These are phyloP conservation scores for Rhypophila decipiens DNA, from an alignment of 495 filamentous ascomycete species.

Conservation along the genomic window DNA sequence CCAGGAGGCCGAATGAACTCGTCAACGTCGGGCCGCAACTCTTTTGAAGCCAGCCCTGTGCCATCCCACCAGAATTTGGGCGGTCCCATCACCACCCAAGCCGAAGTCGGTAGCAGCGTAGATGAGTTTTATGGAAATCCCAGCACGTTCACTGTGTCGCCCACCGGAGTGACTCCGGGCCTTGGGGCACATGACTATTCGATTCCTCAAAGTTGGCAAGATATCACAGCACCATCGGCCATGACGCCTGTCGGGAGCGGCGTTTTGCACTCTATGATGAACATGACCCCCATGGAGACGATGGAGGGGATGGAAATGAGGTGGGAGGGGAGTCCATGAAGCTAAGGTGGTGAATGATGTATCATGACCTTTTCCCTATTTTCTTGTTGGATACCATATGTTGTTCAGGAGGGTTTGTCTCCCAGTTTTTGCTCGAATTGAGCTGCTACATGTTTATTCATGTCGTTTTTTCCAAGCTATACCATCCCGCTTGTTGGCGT, in stretches of 20 bases:
- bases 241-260: conserved; percentile 47
- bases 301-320: no score
- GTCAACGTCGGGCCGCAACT: conserved; percentile 27
- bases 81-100: conserved; percentile 19
- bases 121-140: conserved; percentile 30
- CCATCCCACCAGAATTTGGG: conserved; percentile 27
- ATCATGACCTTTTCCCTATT: no score
- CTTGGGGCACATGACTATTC: conserved; percentile 26
- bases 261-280: conserved; percentile 43
- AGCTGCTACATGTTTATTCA: no score
- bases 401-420: no score
- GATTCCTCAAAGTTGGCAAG: conserved; percentile 32
- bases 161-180: conserved; percentile 26
- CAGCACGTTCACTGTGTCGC: conserved; percentile 18
- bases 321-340: no score
- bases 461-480: no score
- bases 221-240: conserved; percentile 26
- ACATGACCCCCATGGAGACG: conserved; percentile 37
- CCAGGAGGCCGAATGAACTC: conserved; percentile 7
- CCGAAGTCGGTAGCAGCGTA: conserved; percentile 22
- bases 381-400: no score
- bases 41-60: conserved; percentile 41
- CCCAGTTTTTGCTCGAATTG: no score
- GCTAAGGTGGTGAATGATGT: no score
- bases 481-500: no score